These are phyloP conservation scores for Sphagnum tenellum DNA, from an alignment of 225 moss, liverwort and hornwort species.

Conservation along the genomic window DNA sequence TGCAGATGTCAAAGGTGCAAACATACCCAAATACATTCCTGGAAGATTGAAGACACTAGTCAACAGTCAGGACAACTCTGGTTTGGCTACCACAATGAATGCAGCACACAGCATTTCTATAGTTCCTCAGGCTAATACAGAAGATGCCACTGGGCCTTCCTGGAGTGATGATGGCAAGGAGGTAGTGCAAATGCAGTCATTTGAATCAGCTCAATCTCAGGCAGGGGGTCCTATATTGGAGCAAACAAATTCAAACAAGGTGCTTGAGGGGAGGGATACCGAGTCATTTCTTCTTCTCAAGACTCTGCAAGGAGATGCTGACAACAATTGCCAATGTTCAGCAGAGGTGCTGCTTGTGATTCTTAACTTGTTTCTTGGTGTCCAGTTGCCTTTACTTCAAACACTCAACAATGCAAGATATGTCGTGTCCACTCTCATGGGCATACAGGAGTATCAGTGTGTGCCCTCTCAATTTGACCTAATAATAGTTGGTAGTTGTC, in stretches of 20 bases:
- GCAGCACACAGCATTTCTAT: background rate
- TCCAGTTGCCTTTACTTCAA: no score
- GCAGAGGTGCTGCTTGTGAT: background rate
- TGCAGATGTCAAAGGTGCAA: background rate
- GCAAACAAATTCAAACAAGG: background rate
- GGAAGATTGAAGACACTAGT: background rate
- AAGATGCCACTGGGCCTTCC: background rate
- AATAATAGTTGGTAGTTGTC: no score
- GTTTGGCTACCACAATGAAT: background rate
- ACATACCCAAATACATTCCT: no score
- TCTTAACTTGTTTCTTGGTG: background rate
- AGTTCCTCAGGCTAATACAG: background rate
- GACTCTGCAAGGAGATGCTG: background rate
- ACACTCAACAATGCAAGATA: no score
- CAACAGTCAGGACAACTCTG: background rate
- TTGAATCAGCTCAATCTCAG: conserved; percentile 3
- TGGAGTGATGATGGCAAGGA: background rate
- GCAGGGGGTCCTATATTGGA: background rate
- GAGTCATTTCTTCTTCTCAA: background rate
- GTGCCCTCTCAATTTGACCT: no score
- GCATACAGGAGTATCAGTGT: no score
- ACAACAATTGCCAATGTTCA: background rate
- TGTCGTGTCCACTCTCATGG: no score
- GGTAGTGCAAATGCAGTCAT: background rate
- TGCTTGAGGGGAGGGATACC: background rate